Evolutionary conservation across 2,329 filamentous ascomycete species (phyloP), one percentile per base, ranked within the genome.

Genomic region (Pseudocercospora pini-densiflorae): DNA sequence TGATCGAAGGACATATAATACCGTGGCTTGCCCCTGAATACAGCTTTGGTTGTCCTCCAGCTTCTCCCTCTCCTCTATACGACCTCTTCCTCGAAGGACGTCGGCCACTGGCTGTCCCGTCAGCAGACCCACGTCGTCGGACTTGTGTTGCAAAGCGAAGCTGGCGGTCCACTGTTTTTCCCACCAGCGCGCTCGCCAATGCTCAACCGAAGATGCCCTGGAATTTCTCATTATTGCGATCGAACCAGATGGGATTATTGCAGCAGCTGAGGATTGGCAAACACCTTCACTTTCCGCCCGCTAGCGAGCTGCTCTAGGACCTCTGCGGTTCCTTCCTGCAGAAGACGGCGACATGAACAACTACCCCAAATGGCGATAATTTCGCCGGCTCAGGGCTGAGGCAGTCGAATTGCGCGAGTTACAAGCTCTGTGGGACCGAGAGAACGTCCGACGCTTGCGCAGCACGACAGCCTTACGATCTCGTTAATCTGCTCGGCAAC

Each of bases 401-500:
- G 27, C 53, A 53, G 49, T 49, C 29, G 29, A 33, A 23, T 33
- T 59, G 61, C 55, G 64, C 19, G n/a, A 21, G 45, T 21, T 49
- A 5, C 16, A n/a, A 43, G 40, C 16, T n/a, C 40, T 43, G 40
- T 43, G 40, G 40, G 65, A 60, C 65, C 68, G 65, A 67, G 54
- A 49, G 29, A 29, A 54, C 23, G 27, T 24, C 49, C 43, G 51
- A 31, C 58, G 59, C 64, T 69, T 64, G 58, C 66, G 64, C 67
- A 64, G 31, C 47, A 45, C 59, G 67, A 63, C 65, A 70, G 68
- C 68, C 68, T 63, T 70, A 66, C 63, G 33, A 54, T 29, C 61
- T 66, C 65, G 61, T 63, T 57, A 62, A 68, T 66, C 63, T 49
- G 23, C 47, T 24, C 14, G 57, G 43, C 58, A 33, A 57, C 47